Evolutionary conservation across 805 yeast genomes (phyloP).

Genomic region (Candida nemodendra): DNA sequence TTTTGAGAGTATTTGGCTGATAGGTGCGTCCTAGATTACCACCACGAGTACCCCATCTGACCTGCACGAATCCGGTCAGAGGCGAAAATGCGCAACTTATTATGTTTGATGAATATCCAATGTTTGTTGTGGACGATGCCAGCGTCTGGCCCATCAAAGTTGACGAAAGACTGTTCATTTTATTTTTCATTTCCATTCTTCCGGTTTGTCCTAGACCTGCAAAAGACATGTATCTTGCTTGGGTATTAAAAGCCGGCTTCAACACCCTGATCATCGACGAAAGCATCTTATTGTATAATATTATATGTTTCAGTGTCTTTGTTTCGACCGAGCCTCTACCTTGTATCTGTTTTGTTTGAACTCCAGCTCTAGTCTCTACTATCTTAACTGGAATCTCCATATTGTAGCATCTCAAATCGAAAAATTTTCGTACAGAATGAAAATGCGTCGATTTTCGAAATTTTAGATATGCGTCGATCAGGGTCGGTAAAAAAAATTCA

Average conservation of each 20-base stretch:
- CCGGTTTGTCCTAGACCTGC: conserved; percentile 16
- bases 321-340: no score
- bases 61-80: conserved; percentile 20
- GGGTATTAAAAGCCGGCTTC: conserved; percentile 4
- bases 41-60: conserved; percentile 47
- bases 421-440: conserved; percentile 1
- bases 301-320: background rate
- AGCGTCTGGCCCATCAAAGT: conserved; percentile 8
- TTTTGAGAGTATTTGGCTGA: conserved; percentile 87
- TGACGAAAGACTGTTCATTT: conserved; percentile 3
- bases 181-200: conserved; percentile 1
- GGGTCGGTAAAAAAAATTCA: conserved; percentile 1
- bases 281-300: conserved; percentile 1
- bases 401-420: no score
- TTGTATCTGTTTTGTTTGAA: no score
- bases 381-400: background rate
- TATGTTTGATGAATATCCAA: conserved; percentile 20
- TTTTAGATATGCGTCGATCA: background rate
- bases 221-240: conserved; percentile 14
- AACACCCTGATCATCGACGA: conserved; percentile 1
- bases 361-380: no score
- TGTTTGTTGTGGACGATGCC: conserved; percentile 14
- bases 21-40: conserved; percentile 92
- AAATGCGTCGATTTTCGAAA: conserved; percentile 1
- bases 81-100: conserved; percentile 21